A percentile compares a stretch with the other conserved stretches of the same genome.
phyloP scores from a whole-genome alignment of 2,329 filamentous ascomycete species.

The Chaetomium sp. region DNA sequence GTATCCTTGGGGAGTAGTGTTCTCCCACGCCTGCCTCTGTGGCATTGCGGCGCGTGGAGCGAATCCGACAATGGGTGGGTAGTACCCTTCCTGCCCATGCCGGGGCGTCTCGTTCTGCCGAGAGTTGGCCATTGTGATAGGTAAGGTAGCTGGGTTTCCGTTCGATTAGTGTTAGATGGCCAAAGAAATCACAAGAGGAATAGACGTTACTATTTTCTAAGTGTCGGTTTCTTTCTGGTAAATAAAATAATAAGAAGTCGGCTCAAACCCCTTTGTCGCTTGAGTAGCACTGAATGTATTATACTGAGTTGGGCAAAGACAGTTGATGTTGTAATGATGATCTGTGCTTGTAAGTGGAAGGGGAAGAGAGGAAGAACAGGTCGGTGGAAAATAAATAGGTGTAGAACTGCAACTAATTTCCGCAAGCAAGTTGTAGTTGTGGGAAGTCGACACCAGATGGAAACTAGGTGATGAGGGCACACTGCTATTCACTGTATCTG shows the following conservation, averaged over 20 bases:
- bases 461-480: not conserved
- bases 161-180: not conserved
- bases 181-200: not conserved
- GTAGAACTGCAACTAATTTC: not conserved
- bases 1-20: not conserved
- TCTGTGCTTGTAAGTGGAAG: not conserved
- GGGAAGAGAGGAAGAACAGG: not conserved
- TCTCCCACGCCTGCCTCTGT: not conserved
- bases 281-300: not conserved
- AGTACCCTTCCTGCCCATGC: not conserved
- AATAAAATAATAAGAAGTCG: not conserved
- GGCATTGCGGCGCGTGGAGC: not conserved
- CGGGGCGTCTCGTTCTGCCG: not conserved
- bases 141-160: not conserved
- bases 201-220: not conserved
- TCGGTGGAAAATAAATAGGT: not conserved
- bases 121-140: not conserved
- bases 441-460: slow-evolving; percentile 2
- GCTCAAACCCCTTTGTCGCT: not conserved
- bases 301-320: not conserved
- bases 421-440: not conserved
- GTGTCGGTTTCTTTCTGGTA: not conserved
- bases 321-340: not conserved
- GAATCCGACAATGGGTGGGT: not conserved
- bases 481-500: not conserved